phyloP scores from a whole-genome alignment of 2,329 filamentous ascomycete species.

The Chalaropsis thielavioides region DNA sequence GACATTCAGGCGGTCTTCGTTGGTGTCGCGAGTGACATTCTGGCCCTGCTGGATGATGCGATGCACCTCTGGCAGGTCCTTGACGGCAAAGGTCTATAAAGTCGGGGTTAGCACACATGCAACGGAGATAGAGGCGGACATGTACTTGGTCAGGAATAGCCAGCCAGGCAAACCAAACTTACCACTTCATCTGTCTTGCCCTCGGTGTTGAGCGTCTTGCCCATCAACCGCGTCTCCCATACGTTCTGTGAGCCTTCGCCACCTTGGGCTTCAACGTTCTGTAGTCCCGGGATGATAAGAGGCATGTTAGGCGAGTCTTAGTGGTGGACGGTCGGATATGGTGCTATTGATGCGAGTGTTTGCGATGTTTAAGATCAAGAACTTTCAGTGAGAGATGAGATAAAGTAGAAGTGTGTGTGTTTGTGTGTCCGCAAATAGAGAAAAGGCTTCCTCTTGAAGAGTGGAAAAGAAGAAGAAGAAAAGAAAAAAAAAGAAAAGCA shows the following conservation, averaged over 20 bases:
- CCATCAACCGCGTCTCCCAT: conserved; percentile 48
- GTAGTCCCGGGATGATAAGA: conserved; percentile 48
- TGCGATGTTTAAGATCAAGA: background rate
- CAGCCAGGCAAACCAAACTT: conserved; percentile 20
- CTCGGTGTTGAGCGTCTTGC: conserved; percentile 45
- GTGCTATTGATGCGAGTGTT: background rate
- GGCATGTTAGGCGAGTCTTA: conserved; percentile 35
- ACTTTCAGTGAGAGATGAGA: background rate
- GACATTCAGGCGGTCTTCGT: conserved; percentile 41
- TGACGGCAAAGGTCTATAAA: conserved; percentile 43
- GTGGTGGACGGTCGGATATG: background rate
- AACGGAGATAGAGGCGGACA: background rate
- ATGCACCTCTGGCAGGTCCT: conserved; percentile 41
- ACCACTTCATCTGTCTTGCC: conserved; percentile 36
- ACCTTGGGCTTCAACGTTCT: conserved; percentile 25
- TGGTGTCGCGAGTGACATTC: conserved; percentile 45
- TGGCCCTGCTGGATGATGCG: conserved; percentile 42
- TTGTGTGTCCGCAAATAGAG: background rate
- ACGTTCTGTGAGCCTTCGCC: conserved; percentile 34
- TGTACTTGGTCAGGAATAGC: background rate
- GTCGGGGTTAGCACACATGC: background rate
- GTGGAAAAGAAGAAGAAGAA: background rate
- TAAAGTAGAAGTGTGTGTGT: background rate
- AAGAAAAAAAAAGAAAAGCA: background rate
- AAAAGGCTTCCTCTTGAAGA: background rate